Evolutionary conservation across 345 rosid species (phyloP), one percentile per base, ranked within the genome.

Genomic region (Anacardium occidentale): DNA sequence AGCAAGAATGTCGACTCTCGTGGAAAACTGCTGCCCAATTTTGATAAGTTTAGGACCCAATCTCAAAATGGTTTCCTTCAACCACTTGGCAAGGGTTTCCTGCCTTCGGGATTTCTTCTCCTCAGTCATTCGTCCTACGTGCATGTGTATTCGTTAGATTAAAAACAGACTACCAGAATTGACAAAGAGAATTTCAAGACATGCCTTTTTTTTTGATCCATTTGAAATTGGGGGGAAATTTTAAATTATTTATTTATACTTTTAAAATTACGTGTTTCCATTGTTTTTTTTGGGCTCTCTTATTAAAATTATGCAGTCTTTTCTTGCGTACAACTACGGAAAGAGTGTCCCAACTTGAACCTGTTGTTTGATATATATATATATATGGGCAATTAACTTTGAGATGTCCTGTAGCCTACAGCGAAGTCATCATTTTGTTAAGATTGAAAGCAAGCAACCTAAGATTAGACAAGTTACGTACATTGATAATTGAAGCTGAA

Each of bases 1-100:
- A 79, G 98, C 87, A 83, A 95, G 98, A 80, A 95, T 95, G 74
- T 95, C 99, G 1, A 92, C 99, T 83, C 99, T 89, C 26, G 99
- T 95, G 68, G 99, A 95, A 64, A 95, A 92, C 70, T 92, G 99
- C 79, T 95, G 99, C 22, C 99, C 99, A 76, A 92, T 84, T 87
- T 95, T 95, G 74, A 95, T 95, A 83, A 95, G 92, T 7, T 98
- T 95, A 48, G 98, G 99, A 68, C 99, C 99, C 71, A 95, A 77
- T 85, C 93, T 90, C 83, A 92, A 85, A 48, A 95, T 89, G 69
- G 73, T 91, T 72, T 95, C 99, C 71, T 95, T 95, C 67, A 95
- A 86, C 98, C 98, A 95, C 83, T 89, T 92, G 40, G 97, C 99
- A 20, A 95, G 85, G 59, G 82, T 53, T 87, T 89, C 92, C 69